phyloP scores from a whole-genome alignment of 2,329 filamentous ascomycete species.

The Epichloe festucae region DNA sequence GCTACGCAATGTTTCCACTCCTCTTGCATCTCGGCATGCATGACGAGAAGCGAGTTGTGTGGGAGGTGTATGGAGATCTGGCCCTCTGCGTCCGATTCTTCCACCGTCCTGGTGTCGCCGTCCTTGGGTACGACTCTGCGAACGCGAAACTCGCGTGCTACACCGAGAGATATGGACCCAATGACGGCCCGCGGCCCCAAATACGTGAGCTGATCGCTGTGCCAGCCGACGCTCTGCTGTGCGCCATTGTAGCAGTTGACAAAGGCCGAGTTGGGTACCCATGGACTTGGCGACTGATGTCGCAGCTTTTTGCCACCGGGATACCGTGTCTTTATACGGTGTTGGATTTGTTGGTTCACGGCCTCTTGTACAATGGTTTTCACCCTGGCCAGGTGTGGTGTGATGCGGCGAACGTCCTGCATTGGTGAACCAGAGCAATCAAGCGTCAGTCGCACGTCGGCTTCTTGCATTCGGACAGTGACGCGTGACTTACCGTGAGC shows the following conservation, averaged over 20 bases:
- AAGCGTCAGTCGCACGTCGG: not conserved
- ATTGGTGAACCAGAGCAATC: not conserved
- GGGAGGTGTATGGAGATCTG: constrained; percentile 89
- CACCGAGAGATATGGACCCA: constrained; percentile 79
- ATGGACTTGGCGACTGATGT: constrained; percentile 59
- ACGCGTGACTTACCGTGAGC: constrained; percentile 36
- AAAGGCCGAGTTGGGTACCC: constrained; percentile 81
- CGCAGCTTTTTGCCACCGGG: constrained; percentile 59
- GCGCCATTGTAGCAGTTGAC: constrained; percentile 88
- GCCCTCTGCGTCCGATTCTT: constrained; percentile 53
- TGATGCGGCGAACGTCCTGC: constrained; percentile 62
- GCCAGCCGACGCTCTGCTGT: constrained; percentile 75
- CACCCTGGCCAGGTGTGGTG: constrained; percentile 59
- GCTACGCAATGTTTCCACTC: constrained; percentile 87
- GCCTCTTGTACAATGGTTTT: constrained; percentile 56
- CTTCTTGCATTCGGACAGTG: not conserved
- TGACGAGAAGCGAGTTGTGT: constrained; percentile 84
- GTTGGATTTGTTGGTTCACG: constrained; percentile 66
- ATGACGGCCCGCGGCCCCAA: constrained; percentile 81
- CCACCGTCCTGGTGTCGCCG: constrained; percentile 21
- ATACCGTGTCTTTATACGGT: constrained; percentile 56
- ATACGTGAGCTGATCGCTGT: constrained; percentile 87
- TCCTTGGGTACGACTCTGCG: constrained; percentile 58
- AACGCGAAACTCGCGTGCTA: constrained; percentile 86
- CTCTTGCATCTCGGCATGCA: constrained; percentile 98